phyloP scores from a whole-genome alignment of 1,139 yeast genomes.

The Yamadazyma pseudoaaseri region DNA sequence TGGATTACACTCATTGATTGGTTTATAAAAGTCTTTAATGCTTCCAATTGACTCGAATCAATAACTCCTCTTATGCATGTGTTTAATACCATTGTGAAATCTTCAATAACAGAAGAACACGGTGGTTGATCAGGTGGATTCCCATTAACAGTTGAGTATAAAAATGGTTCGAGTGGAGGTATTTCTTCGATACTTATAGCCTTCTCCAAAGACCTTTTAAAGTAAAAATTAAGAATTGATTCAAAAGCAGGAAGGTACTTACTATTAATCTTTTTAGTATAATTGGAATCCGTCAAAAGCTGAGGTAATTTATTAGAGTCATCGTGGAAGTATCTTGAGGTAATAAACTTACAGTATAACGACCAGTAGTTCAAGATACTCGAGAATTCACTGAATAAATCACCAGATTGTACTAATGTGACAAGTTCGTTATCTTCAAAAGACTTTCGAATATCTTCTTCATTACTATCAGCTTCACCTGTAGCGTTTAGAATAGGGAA shows the following conservation, averaged over 20 bases:
- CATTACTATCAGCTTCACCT: slow-evolving; percentile 14
- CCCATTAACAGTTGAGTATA: slow-evolving; percentile 15
- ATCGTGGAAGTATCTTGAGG: slow-evolving; percentile 51
- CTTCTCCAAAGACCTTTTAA: slow-evolving; percentile 77
- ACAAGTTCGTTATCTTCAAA: slow-evolving; percentile 30
- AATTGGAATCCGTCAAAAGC: slow-evolving; percentile 59
- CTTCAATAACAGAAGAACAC: slow-evolving; percentile 84
- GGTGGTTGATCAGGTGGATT: slow-evolving; percentile 56
- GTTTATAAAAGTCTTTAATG: slow-evolving; percentile 51
- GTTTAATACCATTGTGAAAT: slow-evolving; percentile 70
- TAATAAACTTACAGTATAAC: slow-evolving; percentile 73
- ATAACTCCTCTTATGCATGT: slow-evolving; percentile 59
- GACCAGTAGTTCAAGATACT: slow-evolving; percentile 85
- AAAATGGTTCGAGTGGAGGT: slow-evolving; percentile 46
- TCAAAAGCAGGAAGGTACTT: slow-evolving; percentile 64
- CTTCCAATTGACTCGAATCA: slow-evolving; percentile 57
- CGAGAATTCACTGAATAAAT: slow-evolving; percentile 65
- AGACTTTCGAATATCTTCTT: slow-evolving; percentile 12
- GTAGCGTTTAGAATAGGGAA: slow-evolving; percentile 43
- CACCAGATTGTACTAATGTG: slow-evolving; percentile 49
- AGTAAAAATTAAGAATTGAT: slow-evolving; percentile 59
- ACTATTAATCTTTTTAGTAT: slow-evolving; percentile 55
- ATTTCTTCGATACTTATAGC: slow-evolving; percentile 78
- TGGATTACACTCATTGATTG: slow-evolving; percentile 31
- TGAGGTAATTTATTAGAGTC: slow-evolving; percentile 38